Base-by-base conservation (phyloP, 495 filamentous ascomycete genomes). In the Xylaria grammica region DNA sequence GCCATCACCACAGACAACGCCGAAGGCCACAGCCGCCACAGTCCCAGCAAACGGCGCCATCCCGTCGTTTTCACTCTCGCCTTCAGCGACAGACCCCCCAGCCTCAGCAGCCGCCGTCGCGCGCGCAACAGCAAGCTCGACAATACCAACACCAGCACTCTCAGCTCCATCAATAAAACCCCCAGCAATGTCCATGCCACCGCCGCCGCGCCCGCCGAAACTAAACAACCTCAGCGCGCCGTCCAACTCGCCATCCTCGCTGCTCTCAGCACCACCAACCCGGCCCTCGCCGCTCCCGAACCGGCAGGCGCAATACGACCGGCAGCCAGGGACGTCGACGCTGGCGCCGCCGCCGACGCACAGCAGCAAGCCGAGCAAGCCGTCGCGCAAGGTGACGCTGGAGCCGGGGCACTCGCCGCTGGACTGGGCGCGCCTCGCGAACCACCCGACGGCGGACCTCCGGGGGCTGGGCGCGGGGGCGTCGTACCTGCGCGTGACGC, bases 391-490 rank as follows among this genome's bases (percentile, higher is more conserved):
- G 67, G 91, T 96, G 22, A 78, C 89, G 17, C 88, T 99, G 34
- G 82, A 86, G 32, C 95, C 95, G 0, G 95, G 95, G 40, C 93
- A 91, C 81, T 94, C 91, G 1, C 95, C 95, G 0, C 88, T 99
- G 6, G 95, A 99, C 83, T 99, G 95, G 95, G 95, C 95, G 27
- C 86, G 87, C 15, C 85, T 96, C 1, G 82, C 86, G 2, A 78
- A 80, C n/a, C 81, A 85, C 53, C 89, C 90, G 3, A 78, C 81
- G 6, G 84, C 84, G 49, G 87, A 91, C 66, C 87, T 96, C 10
- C 87, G 89, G 29, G 87, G 86, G 57, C 69, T 85, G 0, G 75
- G 81, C 1, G 64, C 75, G 0, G 70, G 64, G 0, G 74, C 77
- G 0, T 74, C 78, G 1, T 85, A 84, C 73, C 75, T 82, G 73